Evolutionary conservation across 352 stramenopile genomes (phyloP), one percentile per base, ranked within the genome.

Genomic region (Phytophthora sojae): DNA sequence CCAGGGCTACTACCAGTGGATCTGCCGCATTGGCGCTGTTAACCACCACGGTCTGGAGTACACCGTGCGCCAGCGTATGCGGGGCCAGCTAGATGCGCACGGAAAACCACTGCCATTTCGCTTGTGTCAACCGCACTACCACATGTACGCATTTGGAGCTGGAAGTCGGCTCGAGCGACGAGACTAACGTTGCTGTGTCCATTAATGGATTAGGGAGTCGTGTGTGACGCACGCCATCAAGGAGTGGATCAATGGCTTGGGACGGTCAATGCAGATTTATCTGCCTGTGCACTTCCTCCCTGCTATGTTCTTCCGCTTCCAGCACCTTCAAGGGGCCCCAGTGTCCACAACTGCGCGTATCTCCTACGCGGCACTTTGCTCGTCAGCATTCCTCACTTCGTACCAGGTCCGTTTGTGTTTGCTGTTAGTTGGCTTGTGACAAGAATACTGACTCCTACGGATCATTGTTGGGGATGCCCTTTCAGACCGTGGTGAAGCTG

Each of bases 1-100:
- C 4, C 67, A 96, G 89, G 69, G 82, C 51, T 96, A 96, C 62
- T 94, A 95, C 76, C 85, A 93, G 37, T 95, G 89, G 85, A 94
- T 96, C 64, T 80, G 90, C 25, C 78, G 81, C 15, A 89, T 92
- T 54, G 88, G 88, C 2, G 81, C 67, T 30, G 81, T 96, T 23
- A 95, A 80, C 23, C 80, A 95, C 64, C 69, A 94, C 57, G 89
- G 88, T 1, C 57, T 94, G 19, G 83, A 94, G 52, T 91, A 91
- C 69, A 84, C 83, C 23, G 57, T 94, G 7, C 85, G 89, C 54
- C 77, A 90, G 42, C 78, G 81, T 0, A 81, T 88, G 64, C 79
- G 76, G 53, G 82, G 80, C 45, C 73, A 90, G 14, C 53, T 86
- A 11, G 81, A 91, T 30, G 57, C 60, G 0, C 56, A 66, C 15